Base-by-base conservation (phyloP, 2,329 filamentous ascomycete species). In the Aspergillus aculeatus region DNA sequence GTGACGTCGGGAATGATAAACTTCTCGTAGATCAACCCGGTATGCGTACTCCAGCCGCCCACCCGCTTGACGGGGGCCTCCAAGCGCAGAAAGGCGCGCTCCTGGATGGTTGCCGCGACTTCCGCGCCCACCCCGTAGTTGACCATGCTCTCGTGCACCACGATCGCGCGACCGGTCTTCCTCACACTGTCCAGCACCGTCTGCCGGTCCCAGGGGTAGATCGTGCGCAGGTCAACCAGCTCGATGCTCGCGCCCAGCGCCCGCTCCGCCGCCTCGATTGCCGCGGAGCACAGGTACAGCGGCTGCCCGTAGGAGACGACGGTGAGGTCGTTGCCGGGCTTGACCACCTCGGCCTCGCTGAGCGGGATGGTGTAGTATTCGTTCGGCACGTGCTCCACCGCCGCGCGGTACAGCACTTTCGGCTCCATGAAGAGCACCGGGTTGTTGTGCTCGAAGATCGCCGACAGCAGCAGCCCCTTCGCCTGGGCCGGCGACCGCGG, bases 381-480 rank as follows among this genome's bases (percentile, higher is more conserved):
- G 1, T 87, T 85, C 0, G 93, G 93, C 1, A 97, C 93, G 74
- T 96, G 91, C 75, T 97, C 93, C 29, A 96, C 91, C 0, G 93
- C 91, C 0, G 93, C 92, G 21, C 93, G 88, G 75, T 97, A 97
- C 12, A 97, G 81, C 50, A 95, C 90, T 79, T 97, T 97, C 49
- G 93, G 93, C 74, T 97, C 93, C 88, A 97, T 88, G 76, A 97
- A 96, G 56, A 97, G 81, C 63, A 94, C 91, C 0, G 93, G 93
- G 73, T 97, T 93, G 62, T 92, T 91, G 69, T 83, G 86, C 78
- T 80, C 86, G 54, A 86, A 86, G 56, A 96, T 92, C 0, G 89
- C 84, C 3, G 89, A 84, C 3, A 96, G 81, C 54, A 96, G 80
- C 3, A 97, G 81, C 2, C 93, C 93, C 76, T 97, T 97, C 5